Percentiles rank a stretch among this genome's conserved stretches.
phyloP scores from a whole-genome alignment of 805 yeast genomes.

The Yarrowia sp. region DNA sequence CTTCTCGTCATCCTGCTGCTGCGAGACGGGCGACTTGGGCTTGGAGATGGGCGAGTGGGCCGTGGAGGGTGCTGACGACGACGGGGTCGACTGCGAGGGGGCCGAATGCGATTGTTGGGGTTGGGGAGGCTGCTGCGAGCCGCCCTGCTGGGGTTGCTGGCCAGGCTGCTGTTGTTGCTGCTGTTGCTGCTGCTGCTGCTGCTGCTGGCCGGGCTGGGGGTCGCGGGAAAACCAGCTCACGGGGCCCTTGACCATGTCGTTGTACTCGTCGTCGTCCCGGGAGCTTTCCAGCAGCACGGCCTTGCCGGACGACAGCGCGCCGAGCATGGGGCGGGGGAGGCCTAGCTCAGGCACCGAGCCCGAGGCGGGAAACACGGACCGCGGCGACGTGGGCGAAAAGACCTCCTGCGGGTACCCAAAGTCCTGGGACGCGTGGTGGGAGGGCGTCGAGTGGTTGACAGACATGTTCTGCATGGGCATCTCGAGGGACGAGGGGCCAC shows the following conservation, averaged over 20 bases:
- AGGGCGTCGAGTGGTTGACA: slow-evolving; percentile 5
- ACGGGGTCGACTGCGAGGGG: not conserved
- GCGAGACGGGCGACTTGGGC: not conserved
- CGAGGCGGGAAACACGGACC: slow-evolving; percentile 29
- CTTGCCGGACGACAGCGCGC: slow-evolving; percentile 19
- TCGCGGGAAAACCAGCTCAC: slow-evolving; percentile 24
- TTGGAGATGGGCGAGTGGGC: slow-evolving; percentile 24
- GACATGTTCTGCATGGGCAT: slow-evolving; percentile 25
- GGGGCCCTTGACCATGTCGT: slow-evolving; percentile 26
- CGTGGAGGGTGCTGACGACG: slow-evolving; percentile 3
- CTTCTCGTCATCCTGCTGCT: not conserved
- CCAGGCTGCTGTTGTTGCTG: not conserved
- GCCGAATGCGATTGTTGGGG: slow-evolving; percentile 24
- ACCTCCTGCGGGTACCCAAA: slow-evolving; percentile 25
- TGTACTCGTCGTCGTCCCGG: slow-evolving; percentile 26
- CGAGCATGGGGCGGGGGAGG: slow-evolving; percentile 13
- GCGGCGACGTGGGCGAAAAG: slow-evolving; percentile 34
- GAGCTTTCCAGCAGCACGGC: slow-evolving; percentile 12
- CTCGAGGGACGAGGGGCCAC: slow-evolving; percentile 1
- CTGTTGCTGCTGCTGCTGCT: slow-evolving; percentile 15
- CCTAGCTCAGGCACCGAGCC: slow-evolving; percentile 23
- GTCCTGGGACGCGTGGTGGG: slow-evolving; percentile 4
- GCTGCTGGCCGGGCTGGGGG: not conserved
- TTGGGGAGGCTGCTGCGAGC: not conserved
- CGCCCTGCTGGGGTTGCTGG: not conserved